Conservation (phyloP, 352 stramenopile genomes). For the Pythium oligandrum region DNA sequence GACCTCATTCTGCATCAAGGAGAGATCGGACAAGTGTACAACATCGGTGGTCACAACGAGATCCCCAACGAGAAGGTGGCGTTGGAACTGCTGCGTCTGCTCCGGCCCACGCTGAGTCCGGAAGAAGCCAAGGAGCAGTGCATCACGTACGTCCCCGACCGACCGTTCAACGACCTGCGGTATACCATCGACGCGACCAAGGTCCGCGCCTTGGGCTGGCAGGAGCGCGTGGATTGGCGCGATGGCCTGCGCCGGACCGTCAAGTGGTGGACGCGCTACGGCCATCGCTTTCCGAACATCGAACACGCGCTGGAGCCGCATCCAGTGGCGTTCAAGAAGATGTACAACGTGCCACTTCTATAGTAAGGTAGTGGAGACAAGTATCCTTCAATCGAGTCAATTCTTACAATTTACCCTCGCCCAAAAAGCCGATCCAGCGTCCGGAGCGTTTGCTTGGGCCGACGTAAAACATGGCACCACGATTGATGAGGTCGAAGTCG, state of each 20-base stretch:
- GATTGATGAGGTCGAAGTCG: too few species aligned
- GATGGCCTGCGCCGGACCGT: conserved; percentile 91
- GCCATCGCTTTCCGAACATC: conserved; percentile 80
- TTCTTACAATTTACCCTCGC: neutral
- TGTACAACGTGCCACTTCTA: too few species aligned
- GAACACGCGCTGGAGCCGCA: conserved; percentile 80
- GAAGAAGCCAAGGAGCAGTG: conserved; percentile 46
- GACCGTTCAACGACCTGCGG: conserved; percentile 97
- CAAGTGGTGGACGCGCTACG: conserved; percentile 83
- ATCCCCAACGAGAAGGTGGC: conserved; percentile 79
- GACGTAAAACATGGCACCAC: conserved; percentile 1
- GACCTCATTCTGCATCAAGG: conserved; percentile 95
- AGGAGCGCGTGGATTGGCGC: conserved; percentile 88
- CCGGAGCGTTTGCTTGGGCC: conserved; percentile 2
- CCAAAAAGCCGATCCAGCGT: conserved; percentile 4
- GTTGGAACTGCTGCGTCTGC: conserved; percentile 77
- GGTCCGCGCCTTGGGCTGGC: conserved; percentile 91
- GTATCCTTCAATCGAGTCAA: too few species aligned
- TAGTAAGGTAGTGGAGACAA: too few species aligned
- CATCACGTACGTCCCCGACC: conserved; percentile 79
- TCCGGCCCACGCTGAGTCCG: conserved; percentile 33
- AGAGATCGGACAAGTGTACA: conserved; percentile 92
- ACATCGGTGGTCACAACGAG: conserved; percentile 90
- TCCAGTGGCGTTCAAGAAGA: conserved; percentile 18
- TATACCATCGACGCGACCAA: conserved; percentile 96